Evolutionary conservation across 2,329 filamentous ascomycete species (phyloP).

Genomic region (Chaetomium globosum): DNA sequence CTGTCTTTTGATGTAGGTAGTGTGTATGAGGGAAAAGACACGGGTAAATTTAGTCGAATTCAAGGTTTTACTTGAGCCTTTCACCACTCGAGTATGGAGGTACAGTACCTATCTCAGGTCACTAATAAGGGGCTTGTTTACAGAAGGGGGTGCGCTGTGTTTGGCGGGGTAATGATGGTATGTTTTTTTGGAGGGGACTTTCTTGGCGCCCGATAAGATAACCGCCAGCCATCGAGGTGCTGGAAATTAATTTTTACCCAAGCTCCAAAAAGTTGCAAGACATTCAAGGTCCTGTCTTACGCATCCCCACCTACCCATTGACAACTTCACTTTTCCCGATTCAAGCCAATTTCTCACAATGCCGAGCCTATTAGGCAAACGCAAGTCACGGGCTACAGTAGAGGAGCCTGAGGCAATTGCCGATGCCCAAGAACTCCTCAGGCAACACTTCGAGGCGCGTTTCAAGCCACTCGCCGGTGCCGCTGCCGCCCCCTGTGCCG

Average conservation of each 20-base stretch:
- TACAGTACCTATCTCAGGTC: too few relatives aligned
- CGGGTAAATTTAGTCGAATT: background rate
- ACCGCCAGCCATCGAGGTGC: constrained; percentile 21
- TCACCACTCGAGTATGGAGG: background rate
- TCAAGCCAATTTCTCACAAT: constrained; percentile 39
- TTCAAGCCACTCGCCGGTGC: constrained; percentile 69
- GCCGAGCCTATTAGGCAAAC: constrained; percentile 54
- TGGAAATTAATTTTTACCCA: constrained; percentile 16
- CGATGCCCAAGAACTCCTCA: constrained; percentile 74
- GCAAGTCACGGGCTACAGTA: constrained; percentile 46
- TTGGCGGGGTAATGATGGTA: constrained; percentile 3
- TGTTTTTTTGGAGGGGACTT: constrained; percentile 15
- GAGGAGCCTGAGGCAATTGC: constrained; percentile 42
- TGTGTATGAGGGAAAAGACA: background rate
- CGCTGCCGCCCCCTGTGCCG: constrained; percentile 34
- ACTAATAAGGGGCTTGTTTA: constrained; percentile 11
- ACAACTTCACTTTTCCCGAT: background rate
- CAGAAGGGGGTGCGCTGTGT: background rate
- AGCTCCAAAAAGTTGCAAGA: background rate
- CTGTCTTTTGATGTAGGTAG: background rate
- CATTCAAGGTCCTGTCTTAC: background rate
- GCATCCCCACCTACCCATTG: background rate
- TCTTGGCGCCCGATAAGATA: constrained; percentile 25
- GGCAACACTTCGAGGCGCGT: constrained; percentile 81
- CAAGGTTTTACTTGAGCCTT: background rate